phyloP scores from a whole-genome alignment of 139 green algal genomes.

The Volvox reticuliferus region DNA sequence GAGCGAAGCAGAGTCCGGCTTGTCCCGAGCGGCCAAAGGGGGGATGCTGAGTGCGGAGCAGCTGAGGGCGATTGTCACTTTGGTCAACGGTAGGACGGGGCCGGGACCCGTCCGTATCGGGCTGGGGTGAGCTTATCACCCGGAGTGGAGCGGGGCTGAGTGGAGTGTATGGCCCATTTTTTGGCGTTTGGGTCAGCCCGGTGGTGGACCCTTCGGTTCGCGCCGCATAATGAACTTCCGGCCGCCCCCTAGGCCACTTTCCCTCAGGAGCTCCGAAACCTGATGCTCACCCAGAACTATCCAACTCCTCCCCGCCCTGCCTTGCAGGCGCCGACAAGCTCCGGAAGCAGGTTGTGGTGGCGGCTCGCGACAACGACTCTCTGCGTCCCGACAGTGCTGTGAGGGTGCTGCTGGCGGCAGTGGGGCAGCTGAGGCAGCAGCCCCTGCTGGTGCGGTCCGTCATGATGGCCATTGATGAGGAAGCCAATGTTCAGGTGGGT shows the following conservation, averaged over 20 bases:
- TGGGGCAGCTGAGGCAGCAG: conserved; percentile 31
- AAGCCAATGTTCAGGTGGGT: conserved; percentile 37
- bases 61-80: conserved; percentile 31
- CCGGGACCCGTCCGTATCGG: too few species aligned
- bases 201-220: too few species aligned
- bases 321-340: conserved; percentile 53
- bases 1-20: conserved; percentile 57
- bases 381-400: conserved; percentile 20
- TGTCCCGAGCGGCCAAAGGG: conserved; percentile 73
- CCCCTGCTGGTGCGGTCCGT: conserved; percentile 28
- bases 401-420: conserved; percentile 51
- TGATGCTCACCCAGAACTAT: too few species aligned
- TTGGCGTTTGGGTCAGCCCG: too few species aligned
- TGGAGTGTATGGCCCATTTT: too few species aligned
- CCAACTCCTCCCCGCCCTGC: background rate
- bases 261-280: too few species aligned
- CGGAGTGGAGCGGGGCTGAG: too few species aligned
- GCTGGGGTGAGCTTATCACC: too few species aligned
- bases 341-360: conserved; percentile 51
- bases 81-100: conserved; percentile 15
- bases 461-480: conserved; percentile 50
- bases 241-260: too few species aligned
- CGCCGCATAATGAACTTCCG: too few species aligned
- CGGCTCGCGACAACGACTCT: conserved; percentile 52
- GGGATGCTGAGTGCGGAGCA: conserved; percentile 67